Evolutionary conservation across 768 basidiomycete species (phyloP), one percentile per base, ranked within the genome.

Genomic region (Lactarius sanguifluus): DNA sequence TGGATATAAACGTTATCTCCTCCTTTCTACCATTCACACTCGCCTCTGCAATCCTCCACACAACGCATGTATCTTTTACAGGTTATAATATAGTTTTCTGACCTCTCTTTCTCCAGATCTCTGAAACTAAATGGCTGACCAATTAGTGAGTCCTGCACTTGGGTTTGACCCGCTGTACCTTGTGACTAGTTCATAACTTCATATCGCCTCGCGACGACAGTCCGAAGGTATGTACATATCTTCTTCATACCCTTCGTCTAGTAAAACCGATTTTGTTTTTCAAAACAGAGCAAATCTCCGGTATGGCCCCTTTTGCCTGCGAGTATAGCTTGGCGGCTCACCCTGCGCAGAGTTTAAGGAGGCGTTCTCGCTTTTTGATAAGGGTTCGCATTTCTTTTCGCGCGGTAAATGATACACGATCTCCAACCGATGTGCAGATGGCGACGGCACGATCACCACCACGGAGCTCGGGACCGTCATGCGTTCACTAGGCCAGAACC

Each of bases 311-410:
- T 50, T 66, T 56, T 57, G 36, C 43, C 15, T 7, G 20, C 59
- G 43, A 15, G 58, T 34, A 43, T 40, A 40, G 40, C 13, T 16
- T 32, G 58, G 40, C 28, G 25, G 52, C 57, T 61, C 57, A 60
- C n/a, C 56, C 41, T 32, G n/a, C 55, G 34, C 76, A 92, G 94
- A 96, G 79, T 98, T 96, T 87, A 98, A 96, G 85, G 96, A 98
- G 82, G 96, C 96, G 59, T 98, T 98, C 81, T 94, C 95, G 66
- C 85, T 98, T 25, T 98, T 98, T 78, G 94, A 97, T 82, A 96
- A 94, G 78, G 92, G 94, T 94, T 67, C 65, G 83, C 78, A 9
- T 32, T 59, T 41, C 61, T 40, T 16, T 23, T n/a, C 15, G 5
- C 16, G 20, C 32, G 12, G 10, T 30, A 6, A 5, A 56, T 54